Evolutionary conservation across 2,329 filamentous ascomycete species (phyloP).

Genomic region (Thielaviopsis populi): DNA sequence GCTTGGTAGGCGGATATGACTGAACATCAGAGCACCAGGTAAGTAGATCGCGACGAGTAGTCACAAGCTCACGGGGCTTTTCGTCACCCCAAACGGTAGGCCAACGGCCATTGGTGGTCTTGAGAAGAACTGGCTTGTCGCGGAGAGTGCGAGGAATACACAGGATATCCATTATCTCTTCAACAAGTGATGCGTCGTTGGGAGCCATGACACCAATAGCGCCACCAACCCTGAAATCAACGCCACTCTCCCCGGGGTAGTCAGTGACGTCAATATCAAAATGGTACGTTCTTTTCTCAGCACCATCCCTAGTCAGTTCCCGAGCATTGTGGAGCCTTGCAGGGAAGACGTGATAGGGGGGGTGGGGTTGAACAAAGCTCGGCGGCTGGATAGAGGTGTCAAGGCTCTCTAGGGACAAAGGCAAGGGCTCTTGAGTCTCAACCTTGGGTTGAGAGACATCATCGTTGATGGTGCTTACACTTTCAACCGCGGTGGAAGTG

Average conservation of each 20-base stretch:
- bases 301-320: conserved; percentile 73
- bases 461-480: conserved; percentile 5
- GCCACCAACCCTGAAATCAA: conserved; percentile 92
- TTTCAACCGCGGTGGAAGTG: conserved; percentile 33
- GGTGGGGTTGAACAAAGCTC: conserved; percentile 82
- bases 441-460: conserved; percentile 10
- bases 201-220: conserved; percentile 88
- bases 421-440: conserved; percentile 21
- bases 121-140: conserved; percentile 66
- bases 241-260: conserved; percentile 68
- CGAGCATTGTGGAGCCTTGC: conserved; percentile 75
- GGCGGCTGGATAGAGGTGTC: conserved; percentile 60
- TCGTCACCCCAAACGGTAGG: conserved; percentile 97
- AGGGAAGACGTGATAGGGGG: conserved; percentile 79
- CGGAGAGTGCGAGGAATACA: conserved; percentile 68
- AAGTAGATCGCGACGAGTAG: conserved; percentile 78
- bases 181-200: conserved; percentile 61
- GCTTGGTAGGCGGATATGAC: conserved; percentile 81
- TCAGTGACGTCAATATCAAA: conserved; percentile 95
- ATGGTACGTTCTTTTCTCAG: conserved; percentile 93
- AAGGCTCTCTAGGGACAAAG: conserved; percentile 27
- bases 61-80: conserved; percentile 66
- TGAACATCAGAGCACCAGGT: conserved; percentile 94
- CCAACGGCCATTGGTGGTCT: conserved; percentile 72
- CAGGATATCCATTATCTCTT: conserved; percentile 70